A percentile compares a stretch with the other conserved stretches of the same genome.
phyloP scores from a whole-genome alignment of 768 basidiomycete species.

The Phanerochaete sordida region DNA sequence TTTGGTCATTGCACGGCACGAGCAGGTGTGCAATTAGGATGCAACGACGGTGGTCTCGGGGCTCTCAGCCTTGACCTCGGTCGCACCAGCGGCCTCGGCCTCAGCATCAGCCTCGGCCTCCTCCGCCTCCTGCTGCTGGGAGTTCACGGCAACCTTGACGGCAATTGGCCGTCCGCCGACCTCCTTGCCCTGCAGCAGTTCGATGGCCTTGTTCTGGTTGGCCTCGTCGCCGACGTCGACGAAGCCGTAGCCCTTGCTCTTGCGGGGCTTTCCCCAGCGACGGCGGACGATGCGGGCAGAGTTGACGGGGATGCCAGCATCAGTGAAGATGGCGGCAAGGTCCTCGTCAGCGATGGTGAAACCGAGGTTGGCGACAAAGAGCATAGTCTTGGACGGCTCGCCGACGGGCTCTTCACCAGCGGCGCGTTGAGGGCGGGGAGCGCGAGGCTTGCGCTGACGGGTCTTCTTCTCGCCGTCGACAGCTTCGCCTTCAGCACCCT shows the following conservation, averaged over 20 bases:
- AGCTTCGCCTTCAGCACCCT: slow-evolving; percentile 34
- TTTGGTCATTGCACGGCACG: slow-evolving; percentile 7
- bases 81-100: slow-evolving; percentile 21
- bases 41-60: slow-evolving; percentile 15
- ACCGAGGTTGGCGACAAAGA: slow-evolving; percentile 97
- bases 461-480: slow-evolving; percentile 35
- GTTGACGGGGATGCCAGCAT: slow-evolving; percentile 76
- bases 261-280: slow-evolving; percentile 78
- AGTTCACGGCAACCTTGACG: slow-evolving; percentile 95
- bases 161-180: slow-evolving; percentile 82
- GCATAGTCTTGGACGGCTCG: slow-evolving; percentile 83
- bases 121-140: slow-evolving; percentile 56
- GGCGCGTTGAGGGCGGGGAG: slow-evolving; percentile 59
- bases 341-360: slow-evolving; percentile 88
- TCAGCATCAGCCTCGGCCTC: slow-evolving; percentile 32
- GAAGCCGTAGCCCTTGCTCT: slow-evolving; percentile 96
- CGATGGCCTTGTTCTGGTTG: slow-evolving; percentile 90
- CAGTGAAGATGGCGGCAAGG: slow-evolving; percentile 79
- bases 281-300: slow-evolving; percentile 89
- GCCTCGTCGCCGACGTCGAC: slow-evolving; percentile 90
- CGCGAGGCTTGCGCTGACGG: slow-evolving; percentile 54
- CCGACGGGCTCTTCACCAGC: slow-evolving; percentile 82
- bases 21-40: slow-evolving; percentile 14
- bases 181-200: slow-evolving; percentile 82
- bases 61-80: slow-evolving; percentile 9